Percentiles rank a stretch among this genome's conserved stretches.
These are phyloP conservation scores for Stereocaulon alpinum DNA, from an alignment of 495 filamentous ascomycete species.

Conservation along the genomic window DNA sequence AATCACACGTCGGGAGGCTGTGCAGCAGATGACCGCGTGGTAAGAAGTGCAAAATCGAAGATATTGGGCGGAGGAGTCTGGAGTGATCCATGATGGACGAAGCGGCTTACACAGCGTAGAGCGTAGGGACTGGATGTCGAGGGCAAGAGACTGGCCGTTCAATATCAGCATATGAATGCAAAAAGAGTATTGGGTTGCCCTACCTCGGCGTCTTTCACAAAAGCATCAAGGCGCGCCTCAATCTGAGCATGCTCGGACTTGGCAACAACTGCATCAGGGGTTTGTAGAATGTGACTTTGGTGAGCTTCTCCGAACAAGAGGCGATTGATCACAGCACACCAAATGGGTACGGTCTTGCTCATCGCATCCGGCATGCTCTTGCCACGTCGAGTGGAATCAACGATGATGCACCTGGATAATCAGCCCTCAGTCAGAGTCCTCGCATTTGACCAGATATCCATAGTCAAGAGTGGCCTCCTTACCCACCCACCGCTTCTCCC, in stretches of 20 bases:
- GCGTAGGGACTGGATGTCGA: slow-evolving; percentile 34
- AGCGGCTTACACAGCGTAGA: slow-evolving; percentile 45
- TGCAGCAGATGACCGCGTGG: slow-evolving; percentile 67
- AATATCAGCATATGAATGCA: neutral
- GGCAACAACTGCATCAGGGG: slow-evolving; percentile 58
- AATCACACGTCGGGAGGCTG: slow-evolving; percentile 58
- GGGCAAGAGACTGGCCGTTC: slow-evolving; percentile 33
- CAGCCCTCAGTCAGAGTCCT: neutral
- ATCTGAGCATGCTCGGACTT: slow-evolving; percentile 74
- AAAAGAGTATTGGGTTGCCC: neutral
- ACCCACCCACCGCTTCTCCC: slow-evolving; percentile 53
- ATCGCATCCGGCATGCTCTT: slow-evolving; percentile 95
- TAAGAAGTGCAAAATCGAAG: slow-evolving; percentile 27
- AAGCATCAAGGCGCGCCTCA: slow-evolving; percentile 50
- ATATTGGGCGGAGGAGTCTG: slow-evolving; percentile 26
- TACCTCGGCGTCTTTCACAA: slow-evolving; percentile 53
- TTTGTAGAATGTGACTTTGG: slow-evolving; percentile 44
- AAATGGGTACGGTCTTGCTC: slow-evolving; percentile 87
- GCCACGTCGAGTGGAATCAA: slow-evolving; percentile 88
- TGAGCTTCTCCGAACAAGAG: slow-evolving; percentile 56
- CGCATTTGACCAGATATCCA: neutral
- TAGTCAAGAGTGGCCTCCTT: slow-evolving; percentile 17
- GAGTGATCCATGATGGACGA: slow-evolving; percentile 53
- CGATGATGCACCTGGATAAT: slow-evolving; percentile 62
- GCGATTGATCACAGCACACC: slow-evolving; percentile 76